A percentile compares a stretch with the other conserved stretches of the same genome.
Conservation (phyloP, 139 green algal species). For the Trebouxia sp. region DNA sequence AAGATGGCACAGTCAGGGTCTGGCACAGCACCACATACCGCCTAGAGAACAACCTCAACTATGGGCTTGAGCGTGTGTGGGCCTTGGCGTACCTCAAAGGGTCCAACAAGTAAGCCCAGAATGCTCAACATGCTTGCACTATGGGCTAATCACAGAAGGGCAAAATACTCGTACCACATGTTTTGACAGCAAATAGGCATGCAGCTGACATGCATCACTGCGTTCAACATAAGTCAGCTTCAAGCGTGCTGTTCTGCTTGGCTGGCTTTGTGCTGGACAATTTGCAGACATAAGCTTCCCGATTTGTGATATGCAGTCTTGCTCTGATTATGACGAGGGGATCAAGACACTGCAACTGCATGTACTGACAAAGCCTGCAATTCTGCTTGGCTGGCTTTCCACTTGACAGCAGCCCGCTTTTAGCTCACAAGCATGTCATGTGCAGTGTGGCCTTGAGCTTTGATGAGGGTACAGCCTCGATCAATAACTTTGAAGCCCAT, state of each 20-base stretch:
- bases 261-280: neutral
- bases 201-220: neutral
- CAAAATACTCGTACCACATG: too few relatives aligned
- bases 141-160: too few relatives aligned
- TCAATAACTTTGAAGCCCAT: too few relatives aligned
- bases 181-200: too few relatives aligned
- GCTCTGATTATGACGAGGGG: neutral
- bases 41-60: slow-evolving; percentile 90
- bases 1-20: slow-evolving; percentile 95
- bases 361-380: neutral
- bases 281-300: neutral
- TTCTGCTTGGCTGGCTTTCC: neutral
- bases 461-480: too few relatives aligned
- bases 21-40: slow-evolving; percentile 99
- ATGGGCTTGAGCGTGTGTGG: slow-evolving; percentile 98
- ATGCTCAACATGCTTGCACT: neutral
- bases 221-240: neutral
- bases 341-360: neutral
- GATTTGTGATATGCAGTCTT: neutral
- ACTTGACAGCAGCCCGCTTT: too few relatives aligned
- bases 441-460: too few relatives aligned
- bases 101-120: slow-evolving; percentile 74
- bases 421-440: too few relatives aligned
- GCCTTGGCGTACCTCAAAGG: slow-evolving; percentile 83
- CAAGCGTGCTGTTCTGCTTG: neutral